phyloP scores from a whole-genome alignment of 768 basidiomycete species.

The Russula sp. region DNA sequence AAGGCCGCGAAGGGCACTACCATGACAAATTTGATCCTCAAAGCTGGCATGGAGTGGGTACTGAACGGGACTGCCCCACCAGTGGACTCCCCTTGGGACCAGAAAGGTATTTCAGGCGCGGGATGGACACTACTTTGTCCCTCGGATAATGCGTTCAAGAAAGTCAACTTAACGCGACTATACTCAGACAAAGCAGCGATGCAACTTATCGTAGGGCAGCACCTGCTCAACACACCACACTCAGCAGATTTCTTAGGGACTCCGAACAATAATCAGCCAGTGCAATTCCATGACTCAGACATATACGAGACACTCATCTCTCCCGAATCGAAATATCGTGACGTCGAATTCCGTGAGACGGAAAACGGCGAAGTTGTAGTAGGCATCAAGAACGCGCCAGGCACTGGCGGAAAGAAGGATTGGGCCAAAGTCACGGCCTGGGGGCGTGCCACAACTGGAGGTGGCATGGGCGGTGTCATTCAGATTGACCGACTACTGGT shows the following conservation, averaged over 20 bases:
- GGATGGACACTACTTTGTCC: slow-evolving; percentile 92
- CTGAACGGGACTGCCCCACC: slow-evolving; percentile 79
- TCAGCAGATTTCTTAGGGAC: slow-evolving; percentile 27
- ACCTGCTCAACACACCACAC: slow-evolving; percentile 43
- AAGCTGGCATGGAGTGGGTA: slow-evolving; percentile 87
- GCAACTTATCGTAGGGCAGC: slow-evolving; percentile 61
- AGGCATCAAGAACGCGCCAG: slow-evolving; percentile 67
- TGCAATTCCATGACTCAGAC: slow-evolving; percentile 61
- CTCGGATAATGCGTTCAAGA: slow-evolving; percentile 85
- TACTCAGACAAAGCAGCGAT: slow-evolving; percentile 50
- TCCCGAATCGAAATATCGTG: slow-evolving; percentile 58
- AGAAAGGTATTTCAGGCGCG: slow-evolving; percentile 37
- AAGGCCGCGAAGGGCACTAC: slow-evolving; percentile 83
- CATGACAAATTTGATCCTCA: slow-evolving; percentile 77
- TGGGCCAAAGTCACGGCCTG: slow-evolving; percentile 61
- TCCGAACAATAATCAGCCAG: slow-evolving; percentile 62
- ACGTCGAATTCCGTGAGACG: slow-evolving; percentile 67
- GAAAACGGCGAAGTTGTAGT: slow-evolving; percentile 46
- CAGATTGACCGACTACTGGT: slow-evolving; percentile 76
- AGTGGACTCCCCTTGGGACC: slow-evolving; percentile 58
- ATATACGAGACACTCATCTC: slow-evolving; percentile 78
- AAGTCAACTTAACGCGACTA: slow-evolving; percentile 70
- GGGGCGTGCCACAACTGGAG: slow-evolving; percentile 69
- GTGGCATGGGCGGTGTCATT: slow-evolving; percentile 80
- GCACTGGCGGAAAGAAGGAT: slow-evolving; percentile 52